Base-by-base conservation (phyloP, 1,284 basidiomycete genomes). In the Stygiomarasmius scandens region DNA sequence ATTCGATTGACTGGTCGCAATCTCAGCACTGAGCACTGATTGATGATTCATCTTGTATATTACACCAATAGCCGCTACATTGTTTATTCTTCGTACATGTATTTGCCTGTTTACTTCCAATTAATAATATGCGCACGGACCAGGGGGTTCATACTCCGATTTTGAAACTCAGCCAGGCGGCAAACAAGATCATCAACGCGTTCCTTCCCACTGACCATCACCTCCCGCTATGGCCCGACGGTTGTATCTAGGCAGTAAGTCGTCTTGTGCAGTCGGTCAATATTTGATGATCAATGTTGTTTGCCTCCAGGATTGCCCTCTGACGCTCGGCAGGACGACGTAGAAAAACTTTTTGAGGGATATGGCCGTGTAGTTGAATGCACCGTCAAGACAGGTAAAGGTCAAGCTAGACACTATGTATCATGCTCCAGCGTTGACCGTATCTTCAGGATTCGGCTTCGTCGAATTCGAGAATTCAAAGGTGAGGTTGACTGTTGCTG, bases 1-100 rank as follows among this genome's bases (percentile, higher is more conserved):
- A 87, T 70, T 82, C 88, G 22, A 97, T 99, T 69, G 84, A 97
- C 71, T 98, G 96, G 96, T 89, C 90, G 46, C 90, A 84, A 65
- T 71, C 74, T 36, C 73, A 87, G 66, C 83, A 85, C 62, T 85
- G 68, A n/a, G n/a, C n/a, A n/a, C n/a, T n/a, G n/a, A n/a, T n/a
- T n/a, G n/a, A n/a, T n/a, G n/a, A 73, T 57, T 25, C 52, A 20
- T 23, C 22, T 52, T 38, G 19, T 52, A 53, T 53, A 25, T 24
- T 44, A 53, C 51, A 16, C 8, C 23, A 36, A 38, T 23, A 5
- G 22, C 25, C 12, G 29, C 29, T 32, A 32, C 29, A 32, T 32
- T 32, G 12, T 12, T 12, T 12, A 32, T 32, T 47, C 24, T n/a
- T 24, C 22, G 32, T 55, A 55, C 47, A 29, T 49, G 54, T 55